Base-by-base conservation (phyloP, 768 basidiomycete species). In the Albatrellus ellisii region DNA sequence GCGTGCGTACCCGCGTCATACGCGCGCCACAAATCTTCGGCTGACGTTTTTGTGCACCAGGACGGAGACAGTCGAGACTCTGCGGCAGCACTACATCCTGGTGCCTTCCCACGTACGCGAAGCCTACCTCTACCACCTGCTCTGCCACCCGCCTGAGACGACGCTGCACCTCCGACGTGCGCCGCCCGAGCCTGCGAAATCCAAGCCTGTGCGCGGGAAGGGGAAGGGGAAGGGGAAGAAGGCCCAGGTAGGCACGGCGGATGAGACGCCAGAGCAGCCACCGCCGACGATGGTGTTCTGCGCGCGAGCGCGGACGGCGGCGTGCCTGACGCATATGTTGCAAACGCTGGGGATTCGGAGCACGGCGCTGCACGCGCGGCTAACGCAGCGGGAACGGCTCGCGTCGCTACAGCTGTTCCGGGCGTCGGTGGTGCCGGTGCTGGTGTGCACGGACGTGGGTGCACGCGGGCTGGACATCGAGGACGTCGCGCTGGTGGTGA, bases 261-360 rank as follows among this genome's bases (percentile, higher is more conserved):
- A 72, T 10, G 68, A 70, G 4, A 70, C 72, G 18, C 67, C 75
- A 26, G 67, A 71, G 29, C 80, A 84, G 48, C 88, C 92, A 2
- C 95, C 95, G 14, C 87, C 91, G 1, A 98, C 92, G 17, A 97
- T 99, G 51, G 89, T 99, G 48, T 99, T 98, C 61, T 91, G 77
- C 59, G 73, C 72, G 15, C 80, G 79, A 45, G 73, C 92, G 27
- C 76, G 79, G 42, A 92, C 91, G 0, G 91, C 82, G 0, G 92
- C 92, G 14, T 95, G 94, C 58, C 68, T 99, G 44, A 84, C 88
- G 7, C 58, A 68, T 25, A 60, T 97, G 26, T 67, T 97, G 45
- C 79, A 88, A 52, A 73, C 77, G 14, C 66, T 91, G 41, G 69
- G 68, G 6, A 86, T 99, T 50, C 78, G 90, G 25, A 82, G 79